Evolutionary conservation across 805 yeast species (phyloP).

Genomic region (Spathaspora arborariae): DNA sequence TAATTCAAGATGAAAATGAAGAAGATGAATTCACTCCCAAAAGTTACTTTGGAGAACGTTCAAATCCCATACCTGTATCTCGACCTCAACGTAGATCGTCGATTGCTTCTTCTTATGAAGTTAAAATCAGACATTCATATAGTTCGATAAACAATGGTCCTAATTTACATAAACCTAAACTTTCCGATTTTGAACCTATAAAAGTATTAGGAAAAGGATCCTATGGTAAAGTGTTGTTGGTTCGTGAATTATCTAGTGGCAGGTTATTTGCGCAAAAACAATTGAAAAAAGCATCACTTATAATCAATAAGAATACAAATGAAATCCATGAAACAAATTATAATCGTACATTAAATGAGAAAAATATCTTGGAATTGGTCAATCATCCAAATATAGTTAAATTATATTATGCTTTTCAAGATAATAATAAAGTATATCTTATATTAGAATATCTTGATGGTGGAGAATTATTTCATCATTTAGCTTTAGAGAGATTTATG

Average conservation of each 20-base stretch:
- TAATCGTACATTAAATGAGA: constrained; percentile 39
- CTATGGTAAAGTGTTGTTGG: constrained; percentile 41
- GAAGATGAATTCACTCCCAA: constrained; percentile 4
- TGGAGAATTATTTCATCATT: constrained; percentile 43
- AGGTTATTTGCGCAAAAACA: constrained; percentile 43
- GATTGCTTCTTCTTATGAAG: constrained; percentile 32
- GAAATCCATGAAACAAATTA: constrained; percentile 32
- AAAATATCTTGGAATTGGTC: constrained; percentile 37
- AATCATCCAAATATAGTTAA: constrained; percentile 43
- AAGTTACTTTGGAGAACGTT: constrained; percentile 9
- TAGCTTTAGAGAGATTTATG: constrained; percentile 19
- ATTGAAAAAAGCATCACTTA: constrained; percentile 33
- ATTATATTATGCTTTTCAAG: constrained; percentile 43
- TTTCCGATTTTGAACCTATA: constrained; percentile 39
- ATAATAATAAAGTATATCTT: constrained; percentile 38
- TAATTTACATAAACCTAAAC: constrained; percentile 20
- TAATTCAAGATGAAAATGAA: constrained; percentile 1
- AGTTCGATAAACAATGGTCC: constrained; percentile 18
- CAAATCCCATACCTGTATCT: constrained; percentile 16
- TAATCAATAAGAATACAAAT: constrained; percentile 28
- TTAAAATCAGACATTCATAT: constrained; percentile 28
- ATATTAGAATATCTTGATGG: constrained; percentile 44
- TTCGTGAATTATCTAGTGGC: constrained; percentile 34
- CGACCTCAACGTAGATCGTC: constrained; percentile 18
- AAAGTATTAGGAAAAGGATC: constrained; percentile 43